These are phyloP conservation scores for Alliaria petiolata DNA, from an alignment of 345 rosid species.

Conservation along the genomic window DNA sequence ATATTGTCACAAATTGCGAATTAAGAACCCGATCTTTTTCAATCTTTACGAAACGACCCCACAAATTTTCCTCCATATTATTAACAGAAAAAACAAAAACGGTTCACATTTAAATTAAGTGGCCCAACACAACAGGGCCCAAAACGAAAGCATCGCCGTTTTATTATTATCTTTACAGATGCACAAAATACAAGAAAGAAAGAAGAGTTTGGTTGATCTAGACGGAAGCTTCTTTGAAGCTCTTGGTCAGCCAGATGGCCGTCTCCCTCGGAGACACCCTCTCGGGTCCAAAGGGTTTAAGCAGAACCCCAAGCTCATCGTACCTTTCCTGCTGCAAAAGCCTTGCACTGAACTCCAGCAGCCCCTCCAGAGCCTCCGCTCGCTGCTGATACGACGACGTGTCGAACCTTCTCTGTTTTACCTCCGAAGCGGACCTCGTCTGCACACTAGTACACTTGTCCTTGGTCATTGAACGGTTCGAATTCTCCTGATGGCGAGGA, in stretches of 20 bases:
- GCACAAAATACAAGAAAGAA: too few species aligned
- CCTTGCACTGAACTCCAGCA: conserved; percentile 91
- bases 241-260: conserved; percentile 93
- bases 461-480: conserved; percentile 62
- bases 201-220: conserved; percentile 18
- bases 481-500: neutral
- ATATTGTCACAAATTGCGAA: too few species aligned
- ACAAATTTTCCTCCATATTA: too few species aligned
- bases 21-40: too few species aligned
- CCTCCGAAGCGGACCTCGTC: conserved; percentile 46
- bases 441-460: conserved; percentile 69
- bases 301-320: conserved; percentile 80
- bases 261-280: conserved; percentile 94
- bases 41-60: too few species aligned
- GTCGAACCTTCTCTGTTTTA: conserved; percentile 75
- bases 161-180: too few species aligned
- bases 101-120: too few species aligned
- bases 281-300: conserved; percentile 92
- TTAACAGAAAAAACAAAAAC: too few species aligned
- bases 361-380: conserved; percentile 92
- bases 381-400: conserved; percentile 90
- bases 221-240: conserved; percentile 78
- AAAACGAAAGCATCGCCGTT: too few species aligned
- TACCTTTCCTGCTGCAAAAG: conserved; percentile 68
- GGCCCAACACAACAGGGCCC: too few species aligned